phyloP scores from a whole-genome alignment of 768 basidiomycete genomes.

The Naganishia antarctica region DNA sequence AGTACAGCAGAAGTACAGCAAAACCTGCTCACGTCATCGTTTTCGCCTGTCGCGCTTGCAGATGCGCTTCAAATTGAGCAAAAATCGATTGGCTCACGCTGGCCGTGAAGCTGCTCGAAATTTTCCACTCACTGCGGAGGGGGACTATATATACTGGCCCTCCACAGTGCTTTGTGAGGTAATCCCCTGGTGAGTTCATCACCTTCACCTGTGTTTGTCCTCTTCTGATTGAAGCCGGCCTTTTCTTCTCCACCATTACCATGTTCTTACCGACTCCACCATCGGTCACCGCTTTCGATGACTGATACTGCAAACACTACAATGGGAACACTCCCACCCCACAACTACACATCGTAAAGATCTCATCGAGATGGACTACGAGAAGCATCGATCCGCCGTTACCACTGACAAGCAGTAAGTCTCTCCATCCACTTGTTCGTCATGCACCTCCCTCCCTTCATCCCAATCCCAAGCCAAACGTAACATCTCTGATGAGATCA shows the following conservation, averaged over 20 bases:
- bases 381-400: not conserved
- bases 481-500: conserved; percentile 55
- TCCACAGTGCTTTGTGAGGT: too few species aligned
- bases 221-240: too few species aligned
- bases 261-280: too few species aligned
- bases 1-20: not conserved
- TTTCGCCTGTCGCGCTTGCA: not conserved
- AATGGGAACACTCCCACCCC: too few species aligned
- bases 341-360: too few species aligned
- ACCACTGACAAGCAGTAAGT: conserved; percentile 7
- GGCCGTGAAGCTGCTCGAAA: not conserved
- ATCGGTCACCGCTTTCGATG: too few species aligned
- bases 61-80: not conserved
- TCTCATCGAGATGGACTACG: conserved; percentile 9
- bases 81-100: not conserved
- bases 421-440: conserved; percentile 28
- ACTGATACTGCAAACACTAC: not conserved
- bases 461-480: conserved; percentile 28
- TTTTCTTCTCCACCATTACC: too few species aligned
- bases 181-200: too few species aligned
- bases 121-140: not conserved
- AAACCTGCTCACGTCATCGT: conserved; percentile 6
- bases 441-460: not conserved
- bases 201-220: too few species aligned
- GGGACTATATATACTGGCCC: too few species aligned